Evolutionary conservation across 73 alveolate genomes (phyloP).

Genomic region (Stentor coeruleus): DNA sequence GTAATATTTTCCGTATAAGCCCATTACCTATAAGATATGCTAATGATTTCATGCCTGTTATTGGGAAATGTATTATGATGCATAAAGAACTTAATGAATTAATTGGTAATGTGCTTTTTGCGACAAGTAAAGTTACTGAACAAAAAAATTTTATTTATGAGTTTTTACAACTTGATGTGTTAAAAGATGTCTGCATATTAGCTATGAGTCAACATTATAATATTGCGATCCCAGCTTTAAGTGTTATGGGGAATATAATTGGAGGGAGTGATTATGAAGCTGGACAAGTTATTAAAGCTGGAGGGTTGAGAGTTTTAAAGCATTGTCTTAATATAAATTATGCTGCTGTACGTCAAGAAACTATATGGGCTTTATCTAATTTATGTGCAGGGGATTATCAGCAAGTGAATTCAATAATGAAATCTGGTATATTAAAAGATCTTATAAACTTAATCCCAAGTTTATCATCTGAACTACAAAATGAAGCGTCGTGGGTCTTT

Average conservation of each 20-base stretch:
- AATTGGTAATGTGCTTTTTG: neutral
- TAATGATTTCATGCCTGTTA: neutral
- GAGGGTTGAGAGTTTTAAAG: neutral
- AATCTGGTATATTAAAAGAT: neutral
- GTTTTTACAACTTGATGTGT: neutral
- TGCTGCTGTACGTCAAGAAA: neutral
- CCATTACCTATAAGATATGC: neutral
- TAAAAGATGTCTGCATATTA: no score
- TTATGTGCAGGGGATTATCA: neutral
- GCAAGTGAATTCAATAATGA: neutral
- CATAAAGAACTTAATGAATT: neutral
- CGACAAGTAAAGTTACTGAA: neutral
- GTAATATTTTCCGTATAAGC: neutral
- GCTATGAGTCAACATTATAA: neutral
- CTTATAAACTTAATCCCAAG: neutral
- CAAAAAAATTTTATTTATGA: no score
- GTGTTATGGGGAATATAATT: neutral
- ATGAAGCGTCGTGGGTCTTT: neutral
- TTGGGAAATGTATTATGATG: neutral
- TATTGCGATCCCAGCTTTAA: neutral
- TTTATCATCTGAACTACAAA: neutral
- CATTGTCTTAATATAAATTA: no score
- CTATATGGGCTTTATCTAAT: neutral
- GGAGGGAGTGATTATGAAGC: neutral
- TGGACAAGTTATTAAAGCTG: neutral